Percentiles rank a stretch among this genome's conserved stretches.
Conservation (phyloP, 2,329 filamentous ascomycete species). For the Fusarium begoniae region DNA sequence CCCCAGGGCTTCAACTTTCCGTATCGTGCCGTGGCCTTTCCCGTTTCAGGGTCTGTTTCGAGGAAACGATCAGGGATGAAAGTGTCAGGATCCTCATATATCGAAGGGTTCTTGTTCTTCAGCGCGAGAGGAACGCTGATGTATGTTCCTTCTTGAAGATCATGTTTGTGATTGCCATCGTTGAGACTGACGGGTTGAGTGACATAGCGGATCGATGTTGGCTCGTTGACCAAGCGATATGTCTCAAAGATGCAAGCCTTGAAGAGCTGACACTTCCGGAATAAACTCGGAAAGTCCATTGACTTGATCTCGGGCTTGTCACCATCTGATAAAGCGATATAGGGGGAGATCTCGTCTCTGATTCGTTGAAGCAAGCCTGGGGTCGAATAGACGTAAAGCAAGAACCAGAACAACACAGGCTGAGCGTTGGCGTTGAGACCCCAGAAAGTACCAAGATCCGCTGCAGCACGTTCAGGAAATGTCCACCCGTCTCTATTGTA, state of each 20-base stretch:
- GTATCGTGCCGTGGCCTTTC: conserved; percentile 24
- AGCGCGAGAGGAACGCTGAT: conserved; percentile 28
- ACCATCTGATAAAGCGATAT: not conserved
- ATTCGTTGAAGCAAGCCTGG: conserved; percentile 9
- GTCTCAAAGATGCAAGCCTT: conserved; percentile 39
- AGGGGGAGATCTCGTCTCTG: conserved; percentile 23
- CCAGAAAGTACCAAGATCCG: conserved; percentile 29
- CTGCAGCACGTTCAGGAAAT: conserved; percentile 6
- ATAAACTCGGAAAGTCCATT: conserved; percentile 19
- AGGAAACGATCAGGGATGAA: conserved; percentile 39
- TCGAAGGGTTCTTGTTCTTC: conserved; percentile 17
- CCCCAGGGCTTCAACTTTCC: conserved; percentile 39
- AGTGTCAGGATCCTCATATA: conserved; percentile 27
- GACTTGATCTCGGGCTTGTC: conserved; percentile 6
- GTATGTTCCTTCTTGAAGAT: conserved; percentile 31
- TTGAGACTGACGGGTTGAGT: conserved; percentile 14
- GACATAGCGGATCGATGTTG: conserved; percentile 31
- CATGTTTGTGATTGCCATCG: conserved; percentile 19
- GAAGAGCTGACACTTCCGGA: conserved; percentile 28
- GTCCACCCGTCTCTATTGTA: conserved; percentile 23
- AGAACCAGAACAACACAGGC: conserved; percentile 35
- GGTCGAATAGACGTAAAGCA: conserved; percentile 30
- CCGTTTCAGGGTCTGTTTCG: conserved; percentile 6
- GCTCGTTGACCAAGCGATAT: conserved; percentile 29
- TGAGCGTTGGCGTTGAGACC: conserved; percentile 36